These are phyloP conservation scores for Trichosanthes truncata DNA, from an alignment of 306 rosid species.

Conservation along the genomic window DNA sequence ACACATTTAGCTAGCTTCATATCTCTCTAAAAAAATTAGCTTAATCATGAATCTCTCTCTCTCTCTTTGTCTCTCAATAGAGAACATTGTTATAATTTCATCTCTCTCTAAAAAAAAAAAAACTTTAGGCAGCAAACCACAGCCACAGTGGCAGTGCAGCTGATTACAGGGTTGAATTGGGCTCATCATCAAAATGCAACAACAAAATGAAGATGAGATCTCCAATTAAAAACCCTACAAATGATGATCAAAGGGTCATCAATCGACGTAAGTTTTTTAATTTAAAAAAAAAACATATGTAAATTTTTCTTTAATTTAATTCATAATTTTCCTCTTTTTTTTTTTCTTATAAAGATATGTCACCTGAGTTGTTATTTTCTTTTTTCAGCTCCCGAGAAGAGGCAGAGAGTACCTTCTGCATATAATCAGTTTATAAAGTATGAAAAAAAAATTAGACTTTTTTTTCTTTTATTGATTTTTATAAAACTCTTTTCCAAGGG, in stretches of 20 bases:
- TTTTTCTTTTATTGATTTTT: neutral
- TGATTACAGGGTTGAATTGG: conserved; percentile 54
- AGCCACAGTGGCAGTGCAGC: conserved; percentile 23
- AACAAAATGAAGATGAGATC: conserved; percentile 62
- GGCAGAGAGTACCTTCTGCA: conserved; percentile 99
- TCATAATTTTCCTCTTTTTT: neutral
- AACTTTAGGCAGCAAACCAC: conserved; percentile 34
- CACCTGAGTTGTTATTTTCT: conserved; percentile 51
- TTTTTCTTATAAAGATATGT: neutral
- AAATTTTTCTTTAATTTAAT: neutral
- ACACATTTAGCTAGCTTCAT: neutral
- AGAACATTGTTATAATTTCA: neutral
- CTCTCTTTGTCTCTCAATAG: neutral
- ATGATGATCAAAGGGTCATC: conserved; percentile 50
- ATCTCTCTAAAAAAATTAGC: neutral
- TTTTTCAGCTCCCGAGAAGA: conserved; percentile 98
- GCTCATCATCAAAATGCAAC: conserved; percentile 75
- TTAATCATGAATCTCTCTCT: neutral
- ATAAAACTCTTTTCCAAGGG: neutral
- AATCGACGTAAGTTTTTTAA: conserved; percentile 50
- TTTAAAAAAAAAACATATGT: no score
- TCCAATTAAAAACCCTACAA: conserved; percentile 25
- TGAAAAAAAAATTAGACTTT: neutral
- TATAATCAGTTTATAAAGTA: conserved; percentile 98
- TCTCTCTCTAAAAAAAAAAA: neutral